Evolutionary conservation across 306 rosid genomes (phyloP).

Genomic region (Vachellia pachyceras): DNA sequence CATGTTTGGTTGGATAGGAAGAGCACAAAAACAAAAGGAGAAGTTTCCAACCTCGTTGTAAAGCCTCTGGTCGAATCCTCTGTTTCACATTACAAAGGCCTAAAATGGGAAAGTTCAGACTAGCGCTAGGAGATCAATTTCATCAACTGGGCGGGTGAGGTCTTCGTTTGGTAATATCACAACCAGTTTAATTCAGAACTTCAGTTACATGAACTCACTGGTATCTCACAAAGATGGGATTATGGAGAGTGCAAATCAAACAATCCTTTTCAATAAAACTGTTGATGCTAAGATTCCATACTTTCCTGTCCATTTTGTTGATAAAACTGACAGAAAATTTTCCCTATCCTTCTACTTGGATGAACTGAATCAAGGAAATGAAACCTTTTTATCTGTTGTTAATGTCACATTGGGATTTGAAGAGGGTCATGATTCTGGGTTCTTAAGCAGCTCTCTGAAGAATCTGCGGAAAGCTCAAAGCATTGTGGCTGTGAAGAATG

Average conservation of each 20-base stretch:
- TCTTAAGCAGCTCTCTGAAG: conserved; percentile 55
- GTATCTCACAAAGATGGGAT: conserved; percentile 55
- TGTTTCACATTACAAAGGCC: conserved; percentile 57
- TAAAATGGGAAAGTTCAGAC: conserved; percentile 57
- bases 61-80: conserved; percentile 53
- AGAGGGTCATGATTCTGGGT: conserved; percentile 47
- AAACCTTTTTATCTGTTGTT: conserved; percentile 37
- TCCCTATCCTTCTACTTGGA: conserved; percentile 54
- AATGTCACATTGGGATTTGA: conserved; percentile 66
- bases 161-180: conserved; percentile 4
- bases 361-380: conserved; percentile 42
- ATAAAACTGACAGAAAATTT: conserved; percentile 50
- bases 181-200: conserved; percentile 48
- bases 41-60: conserved; percentile 46
- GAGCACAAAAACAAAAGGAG: conserved; percentile 56
- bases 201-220: conserved; percentile 58
- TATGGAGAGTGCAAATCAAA: conserved; percentile 51
- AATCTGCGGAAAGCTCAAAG: conserved; percentile 73
- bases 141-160: not conserved
- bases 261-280: conserved; percentile 21
- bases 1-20: conserved; percentile 85
- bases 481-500: conserved; percentile 52
- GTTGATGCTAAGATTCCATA: conserved; percentile 46
- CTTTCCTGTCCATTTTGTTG: conserved; percentile 34
- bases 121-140: not conserved